phyloP scores from a whole-genome alignment of 1,139 yeast species.

The Saccharomycopsis phalli region DNA sequence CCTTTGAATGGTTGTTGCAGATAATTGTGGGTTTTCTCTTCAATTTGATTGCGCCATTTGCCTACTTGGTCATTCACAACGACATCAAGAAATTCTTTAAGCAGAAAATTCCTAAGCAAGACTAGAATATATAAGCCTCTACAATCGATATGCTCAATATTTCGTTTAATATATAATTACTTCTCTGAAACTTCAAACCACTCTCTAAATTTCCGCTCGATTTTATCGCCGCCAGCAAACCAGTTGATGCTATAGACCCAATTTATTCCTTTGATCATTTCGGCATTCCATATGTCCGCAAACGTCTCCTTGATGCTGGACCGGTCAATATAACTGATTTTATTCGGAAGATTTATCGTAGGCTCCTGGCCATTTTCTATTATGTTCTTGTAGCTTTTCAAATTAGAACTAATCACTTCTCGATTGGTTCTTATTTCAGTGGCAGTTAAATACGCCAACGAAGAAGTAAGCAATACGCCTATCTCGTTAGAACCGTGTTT shows the following conservation, averaged over 20 bases:
- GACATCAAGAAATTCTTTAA: conserved; percentile 46
- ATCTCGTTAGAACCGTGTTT: conserved; percentile 17
- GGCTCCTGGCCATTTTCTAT: conserved; percentile 41
- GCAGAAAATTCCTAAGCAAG: conserved; percentile 21
- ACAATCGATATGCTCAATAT: not conserved
- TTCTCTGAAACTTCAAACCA: no score
- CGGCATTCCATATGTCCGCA: conserved; percentile 79
- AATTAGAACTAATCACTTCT: conserved; percentile 37
- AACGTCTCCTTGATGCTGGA: conserved; percentile 49
- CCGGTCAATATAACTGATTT: conserved; percentile 35
- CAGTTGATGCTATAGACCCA: conserved; percentile 54
- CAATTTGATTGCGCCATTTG: conserved; percentile 57
- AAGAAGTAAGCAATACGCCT: conserved; percentile 59
- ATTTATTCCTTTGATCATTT: conserved; percentile 55
- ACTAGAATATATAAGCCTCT: not conserved
- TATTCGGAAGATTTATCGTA: conserved; percentile 25
- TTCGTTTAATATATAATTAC: no score
- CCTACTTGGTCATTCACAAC: conserved; percentile 41
- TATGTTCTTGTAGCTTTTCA: conserved; percentile 40
- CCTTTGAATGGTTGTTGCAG: conserved; percentile 52
- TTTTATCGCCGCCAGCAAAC: conserved; percentile 35
- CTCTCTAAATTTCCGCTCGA: conserved; percentile 29
- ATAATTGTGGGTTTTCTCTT: conserved; percentile 35
- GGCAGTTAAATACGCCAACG: conserved; percentile 58
- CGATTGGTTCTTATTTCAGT: conserved; percentile 46